A percentile compares a stretch with the other conserved stretches of the same genome.
Conservation (phyloP, 1,284 basidiomycete genomes). For the Anthracocystis panici-leucophaei region DNA sequence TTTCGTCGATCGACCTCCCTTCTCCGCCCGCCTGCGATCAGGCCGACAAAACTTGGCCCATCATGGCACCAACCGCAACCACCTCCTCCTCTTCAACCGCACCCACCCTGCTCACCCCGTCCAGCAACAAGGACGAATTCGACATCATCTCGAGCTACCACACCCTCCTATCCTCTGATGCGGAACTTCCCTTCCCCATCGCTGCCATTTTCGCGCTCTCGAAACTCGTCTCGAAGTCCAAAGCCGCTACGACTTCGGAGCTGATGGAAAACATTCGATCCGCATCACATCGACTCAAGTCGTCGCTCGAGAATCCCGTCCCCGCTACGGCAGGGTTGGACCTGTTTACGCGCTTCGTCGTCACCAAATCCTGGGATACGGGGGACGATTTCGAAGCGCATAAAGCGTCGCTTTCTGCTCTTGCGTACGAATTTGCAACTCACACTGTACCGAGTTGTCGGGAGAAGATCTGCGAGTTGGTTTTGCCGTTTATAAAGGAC, state of each 20-base stretch:
- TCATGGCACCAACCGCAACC: conserved; percentile 20
- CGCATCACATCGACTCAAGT: conserved; percentile 78
- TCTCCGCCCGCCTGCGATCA: too few species aligned
- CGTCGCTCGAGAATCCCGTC: conserved; percentile 80
- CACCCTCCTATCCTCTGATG: conserved; percentile 50
- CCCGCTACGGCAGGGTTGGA: conserved; percentile 89
- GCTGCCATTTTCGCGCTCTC: conserved; percentile 86
- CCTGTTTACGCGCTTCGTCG: conserved; percentile 88
- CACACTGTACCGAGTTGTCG: conserved; percentile 75
- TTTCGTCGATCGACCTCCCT: too few species aligned
- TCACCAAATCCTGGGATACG: conserved; percentile 84
- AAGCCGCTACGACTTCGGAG: conserved; percentile 90
- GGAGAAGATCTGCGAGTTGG: conserved; percentile 88
- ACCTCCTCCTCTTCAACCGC: conserved; percentile 15
- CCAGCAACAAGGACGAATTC: conserved; percentile 38
- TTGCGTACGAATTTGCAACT: conserved; percentile 81
- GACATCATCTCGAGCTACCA: conserved; percentile 62
- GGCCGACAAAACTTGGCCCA: background rate
- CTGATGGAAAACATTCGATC: conserved; percentile 84
- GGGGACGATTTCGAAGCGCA: conserved; percentile 83
- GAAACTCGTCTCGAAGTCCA: conserved; percentile 80
- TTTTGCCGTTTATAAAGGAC: conserved; percentile 91
- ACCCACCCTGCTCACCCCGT: conserved; percentile 12
- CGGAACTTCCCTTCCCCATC: conserved; percentile 83
- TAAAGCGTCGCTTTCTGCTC: conserved; percentile 82